Base-by-base conservation (phyloP, 805 yeast species). In the Millerago galiae region DNA sequence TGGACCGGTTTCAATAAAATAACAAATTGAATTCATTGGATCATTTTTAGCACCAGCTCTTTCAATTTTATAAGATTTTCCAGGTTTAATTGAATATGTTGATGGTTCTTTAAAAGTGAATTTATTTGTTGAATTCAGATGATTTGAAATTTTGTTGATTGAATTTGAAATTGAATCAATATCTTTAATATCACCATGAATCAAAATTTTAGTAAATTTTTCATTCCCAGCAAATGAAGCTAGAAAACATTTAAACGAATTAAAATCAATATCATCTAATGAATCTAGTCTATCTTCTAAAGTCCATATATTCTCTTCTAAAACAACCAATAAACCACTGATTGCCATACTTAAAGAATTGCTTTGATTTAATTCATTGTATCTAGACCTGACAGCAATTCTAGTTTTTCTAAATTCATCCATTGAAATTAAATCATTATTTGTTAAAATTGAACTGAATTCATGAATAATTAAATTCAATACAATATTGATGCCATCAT, bases 221-320 rank as follows among this genome's bases (percentile, higher is more conserved):
- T 64, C 49, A 1, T 51, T 49, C 2, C 18, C 13, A 8, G 65
- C 49, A 21, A 75, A 60, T 0, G 33, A 5, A 0, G 37, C 12
- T 6, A 67, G 56, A 38, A 72, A 61, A 1, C 43, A 12, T 15
- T 52, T 51, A 37, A 78, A 60, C 0, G 58, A 52, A 0, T 61
- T 58, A 8, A 63, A 43, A 21, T 72, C 74, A 7, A 74, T 50
- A 8, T 70, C 68, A 46, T 81, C 83, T 29, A 82, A 52, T 0
- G 75, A 73, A n/a, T 73, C 76, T 13, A 75, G 49, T 49, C 88
- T 63, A 27, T 75, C 76, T 21, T 78, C 75, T 2, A 80, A 47
- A 2, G 71, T 54, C 77, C 80, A 77, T 26, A 75, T 65, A 36
- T 70, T 61, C 44, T 75, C 75, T 47, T 84, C 95, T 29, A 83